Evolutionary conservation across 208 protist genomes (phyloP).

Genomic region (Acanthamoeba divionensis): DNA sequence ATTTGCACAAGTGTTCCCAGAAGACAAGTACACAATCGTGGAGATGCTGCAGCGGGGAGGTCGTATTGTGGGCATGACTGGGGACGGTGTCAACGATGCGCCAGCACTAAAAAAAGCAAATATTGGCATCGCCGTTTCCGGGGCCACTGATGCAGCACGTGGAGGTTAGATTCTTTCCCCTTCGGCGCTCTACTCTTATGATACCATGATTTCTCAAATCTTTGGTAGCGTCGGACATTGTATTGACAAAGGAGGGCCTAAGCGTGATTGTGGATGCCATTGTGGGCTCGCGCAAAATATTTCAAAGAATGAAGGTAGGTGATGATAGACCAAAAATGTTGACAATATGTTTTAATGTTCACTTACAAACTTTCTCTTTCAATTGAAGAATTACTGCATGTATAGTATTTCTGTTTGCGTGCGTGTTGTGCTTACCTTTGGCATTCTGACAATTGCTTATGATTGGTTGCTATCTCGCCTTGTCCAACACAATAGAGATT

Average conservation of each 20-base stretch:
- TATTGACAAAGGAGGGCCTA: constrained; percentile 89
- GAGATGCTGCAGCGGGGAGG: constrained; percentile 86
- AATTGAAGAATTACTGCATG: background rate
- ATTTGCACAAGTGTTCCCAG: constrained; percentile 88
- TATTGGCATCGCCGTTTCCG: constrained; percentile 93
- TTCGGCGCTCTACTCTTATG: too few species aligned
- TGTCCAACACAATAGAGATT: too few species aligned
- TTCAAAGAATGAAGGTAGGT: constrained; percentile 8
- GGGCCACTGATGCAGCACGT: constrained; percentile 90
- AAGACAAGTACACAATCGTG: constrained; percentile 94
- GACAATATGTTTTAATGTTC: background rate
- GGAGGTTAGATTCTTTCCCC: constrained; percentile 65
- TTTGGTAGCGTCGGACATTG: constrained; percentile 88
- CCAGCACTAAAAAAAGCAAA: constrained; percentile 93
- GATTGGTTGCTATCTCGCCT: too few species aligned
- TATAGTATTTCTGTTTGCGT: background rate
- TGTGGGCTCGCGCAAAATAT: background rate
- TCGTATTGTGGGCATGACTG: constrained; percentile 93
- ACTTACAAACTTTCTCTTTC: background rate
- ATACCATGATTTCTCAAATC: background rate
- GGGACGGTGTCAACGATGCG: constrained; percentile 95
- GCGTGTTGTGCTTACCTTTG: background rate
- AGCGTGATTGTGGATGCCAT: constrained; percentile 53
- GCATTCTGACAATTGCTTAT: background rate
- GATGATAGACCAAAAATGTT: background rate